Conservation (phyloP, 164 flowering plant genomes). For the Platanus orientalis region DNA sequence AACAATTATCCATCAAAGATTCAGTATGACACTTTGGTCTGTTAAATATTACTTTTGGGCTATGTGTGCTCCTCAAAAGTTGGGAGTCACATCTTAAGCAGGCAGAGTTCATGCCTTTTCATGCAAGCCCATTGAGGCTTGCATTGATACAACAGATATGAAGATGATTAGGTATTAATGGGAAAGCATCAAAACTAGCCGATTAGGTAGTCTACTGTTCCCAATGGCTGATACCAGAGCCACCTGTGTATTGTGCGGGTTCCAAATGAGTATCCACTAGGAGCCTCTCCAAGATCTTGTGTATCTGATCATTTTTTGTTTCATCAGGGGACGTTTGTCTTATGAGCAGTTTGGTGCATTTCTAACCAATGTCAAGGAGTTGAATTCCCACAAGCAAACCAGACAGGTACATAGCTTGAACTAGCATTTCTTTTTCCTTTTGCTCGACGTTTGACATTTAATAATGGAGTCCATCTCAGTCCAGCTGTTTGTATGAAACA, state of each 20-base stretch:
- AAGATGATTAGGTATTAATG: not conserved
- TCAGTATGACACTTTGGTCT: not conserved
- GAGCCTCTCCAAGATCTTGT: too few relatives aligned
- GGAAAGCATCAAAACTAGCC: not conserved
- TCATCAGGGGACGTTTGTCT: conserved; percentile 70
- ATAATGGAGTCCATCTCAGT: not conserved
- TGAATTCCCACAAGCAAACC: conserved; percentile 89
- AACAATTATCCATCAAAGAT: not conserved
- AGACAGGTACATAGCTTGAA: conserved; percentile 49
- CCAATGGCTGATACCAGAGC: not conserved
- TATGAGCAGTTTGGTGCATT: conserved; percentile 95
- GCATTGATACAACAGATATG: too few relatives aligned
- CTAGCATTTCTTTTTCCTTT: not conserved
- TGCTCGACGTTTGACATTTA: not conserved
- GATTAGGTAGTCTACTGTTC: not conserved
- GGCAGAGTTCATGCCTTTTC: too few relatives aligned
- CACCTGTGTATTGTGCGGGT: too few relatives aligned
- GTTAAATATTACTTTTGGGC: not conserved
- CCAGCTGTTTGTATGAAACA: not conserved
- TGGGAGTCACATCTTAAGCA: too few relatives aligned
- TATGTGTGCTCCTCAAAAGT: too few relatives aligned
- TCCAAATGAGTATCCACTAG: too few relatives aligned
- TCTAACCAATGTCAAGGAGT: conserved; percentile 86
- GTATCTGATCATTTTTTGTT: conserved; percentile 5
- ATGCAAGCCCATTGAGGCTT: too few relatives aligned